Percentiles rank a stretch among this genome's conserved stretches.
These are phyloP conservation scores for Hyaloscypha bicolor DNA, from an alignment of 495 filamentous ascomycete species.

Conservation along the genomic window DNA sequence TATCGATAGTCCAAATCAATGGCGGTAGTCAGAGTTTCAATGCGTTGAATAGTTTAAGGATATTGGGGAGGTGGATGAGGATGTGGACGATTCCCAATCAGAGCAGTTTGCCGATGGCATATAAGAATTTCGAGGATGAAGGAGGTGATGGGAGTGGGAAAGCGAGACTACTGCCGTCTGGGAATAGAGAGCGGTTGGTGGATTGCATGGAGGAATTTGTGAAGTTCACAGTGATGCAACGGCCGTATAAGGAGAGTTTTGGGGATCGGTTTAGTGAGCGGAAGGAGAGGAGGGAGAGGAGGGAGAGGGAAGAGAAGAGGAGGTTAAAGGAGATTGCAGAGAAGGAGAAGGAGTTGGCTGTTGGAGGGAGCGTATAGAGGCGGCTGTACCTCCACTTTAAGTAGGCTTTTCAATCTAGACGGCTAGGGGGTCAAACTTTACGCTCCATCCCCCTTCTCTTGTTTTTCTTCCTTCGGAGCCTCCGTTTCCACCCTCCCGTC, in stretches of 20 bases:
- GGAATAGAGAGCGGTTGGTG: conserved; percentile 66
- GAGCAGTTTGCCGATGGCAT: conserved; percentile 65
- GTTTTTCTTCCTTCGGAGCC: no score
- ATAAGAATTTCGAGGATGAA: conserved; percentile 62
- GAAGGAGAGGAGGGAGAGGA: conserved; percentile 48
- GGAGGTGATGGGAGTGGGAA: conserved; percentile 44
- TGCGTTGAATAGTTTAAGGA: conserved; percentile 69
- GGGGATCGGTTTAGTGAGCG: conserved; percentile 67
- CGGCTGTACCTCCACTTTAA: no score
- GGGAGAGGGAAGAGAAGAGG: conserved; percentile 39
- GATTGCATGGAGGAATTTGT: conserved; percentile 83
- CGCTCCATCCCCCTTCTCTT: no score
- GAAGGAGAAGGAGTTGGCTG: neutral
- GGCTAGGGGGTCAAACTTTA: no score
- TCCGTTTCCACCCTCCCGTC: neutral
- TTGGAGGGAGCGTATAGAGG: neutral
- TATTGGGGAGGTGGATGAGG: conserved; percentile 76
- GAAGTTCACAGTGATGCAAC: conserved; percentile 70
- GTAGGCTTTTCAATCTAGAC: no score
- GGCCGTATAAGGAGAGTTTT: conserved; percentile 63
- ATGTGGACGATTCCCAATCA: conserved; percentile 78
- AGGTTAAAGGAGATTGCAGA: neutral
- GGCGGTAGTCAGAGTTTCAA: conserved; percentile 76
- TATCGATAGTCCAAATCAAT: conserved; percentile 65
- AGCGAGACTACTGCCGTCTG: conserved; percentile 59